phyloP scores from a whole-genome alignment of 2,329 filamentous ascomycete genomes.

The Hymenoscyphus occultus region DNA sequence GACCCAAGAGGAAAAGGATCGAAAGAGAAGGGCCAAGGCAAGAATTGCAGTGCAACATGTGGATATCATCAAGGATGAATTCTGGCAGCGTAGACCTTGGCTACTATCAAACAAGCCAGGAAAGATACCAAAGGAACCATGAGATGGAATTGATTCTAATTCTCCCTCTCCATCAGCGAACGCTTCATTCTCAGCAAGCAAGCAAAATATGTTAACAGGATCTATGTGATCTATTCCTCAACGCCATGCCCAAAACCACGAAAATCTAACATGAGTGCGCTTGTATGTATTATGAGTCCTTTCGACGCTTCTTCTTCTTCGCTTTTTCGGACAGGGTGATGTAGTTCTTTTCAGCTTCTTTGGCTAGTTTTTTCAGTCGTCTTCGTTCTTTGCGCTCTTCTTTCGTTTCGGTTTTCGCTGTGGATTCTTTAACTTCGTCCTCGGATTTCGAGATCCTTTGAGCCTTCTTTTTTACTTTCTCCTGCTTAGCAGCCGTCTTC shows the following conservation, averaged over 20 bases:
- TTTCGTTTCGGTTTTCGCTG: slow-evolving; percentile 28
- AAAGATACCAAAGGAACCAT: slow-evolving; percentile 59
- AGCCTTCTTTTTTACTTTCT: slow-evolving; percentile 22
- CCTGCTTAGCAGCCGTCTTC: slow-evolving; percentile 6
- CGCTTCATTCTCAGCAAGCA: slow-evolving; percentile 8
- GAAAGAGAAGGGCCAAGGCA: slow-evolving; percentile 77
- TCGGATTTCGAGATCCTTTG: slow-evolving; percentile 12
- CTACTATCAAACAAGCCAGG: slow-evolving; percentile 72
- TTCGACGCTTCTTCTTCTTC: slow-evolving; percentile 33
- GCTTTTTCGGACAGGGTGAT: slow-evolving; percentile 31
- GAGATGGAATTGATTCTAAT: slow-evolving; percentile 17
- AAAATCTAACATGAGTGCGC: background rate
- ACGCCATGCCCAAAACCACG: slow-evolving; percentile 24
- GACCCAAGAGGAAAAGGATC: slow-evolving; percentile 79
- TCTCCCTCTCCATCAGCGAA: background rate
- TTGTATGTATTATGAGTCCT: slow-evolving; percentile 16
- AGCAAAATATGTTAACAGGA: slow-evolving; percentile 16
- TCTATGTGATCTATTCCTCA: slow-evolving; percentile 20
- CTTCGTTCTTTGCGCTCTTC: slow-evolving; percentile 41
- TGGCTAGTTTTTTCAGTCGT: slow-evolving; percentile 36
- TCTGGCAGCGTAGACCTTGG: slow-evolving; percentile 88
- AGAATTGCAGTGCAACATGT: slow-evolving; percentile 78
- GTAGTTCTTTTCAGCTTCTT: slow-evolving; percentile 22
- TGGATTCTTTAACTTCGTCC: slow-evolving; percentile 25
- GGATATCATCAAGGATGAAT: slow-evolving; percentile 93